Base-by-base conservation (phyloP, 164 flowering plant genomes). In the grape (Vitis vinifera) region DNA sequence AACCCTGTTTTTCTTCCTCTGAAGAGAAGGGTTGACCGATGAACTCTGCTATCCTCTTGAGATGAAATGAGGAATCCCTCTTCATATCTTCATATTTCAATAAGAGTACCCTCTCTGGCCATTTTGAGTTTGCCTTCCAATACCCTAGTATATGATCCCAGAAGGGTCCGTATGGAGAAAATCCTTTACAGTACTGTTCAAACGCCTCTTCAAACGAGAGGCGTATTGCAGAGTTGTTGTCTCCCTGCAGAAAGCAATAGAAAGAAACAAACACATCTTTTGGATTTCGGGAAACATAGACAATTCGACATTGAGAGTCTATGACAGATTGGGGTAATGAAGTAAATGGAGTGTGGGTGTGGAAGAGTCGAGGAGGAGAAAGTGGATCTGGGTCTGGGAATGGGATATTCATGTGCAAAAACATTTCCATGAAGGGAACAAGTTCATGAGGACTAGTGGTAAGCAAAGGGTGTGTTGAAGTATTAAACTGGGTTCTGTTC, bases 381-480 rank as follows among this genome's bases (percentile, higher is more conserved):
- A 23, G 23, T 23, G 23, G 23, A 23, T 23, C 23, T 23, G 23
- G 23, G 23, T 23, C 23, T 23, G 23, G 23, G 23, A 23, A 23
- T 23, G 23, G 23, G 23, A 37, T 13, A 17, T 6, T 53, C 2
- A 30, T 37, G 9, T 15, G 23, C 8, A 27, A 6, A 16, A 59
- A 15, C 10, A 51, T 7, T 11, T 75, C 78, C 11, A 75, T 3
- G 51, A 66, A 75, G 12, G 74, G 74, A 1, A 71, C 47, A 23
- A 60, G 57, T 1, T 62, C 68, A 63, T 75, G 74, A 5, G 78
- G 47, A 11, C 12, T n/a, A 1, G 27, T 9, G n/a, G 63, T 47
- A 64, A 23, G 71, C 27, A 71, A 17, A 16, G 70, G 78, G 48
- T 55, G 47, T 13, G 29, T 7, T 0, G 17, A 8, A 29, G 44